phyloP scores from a whole-genome alignment of 129 eudicot species.

The Scalesia atractyloides region DNA sequence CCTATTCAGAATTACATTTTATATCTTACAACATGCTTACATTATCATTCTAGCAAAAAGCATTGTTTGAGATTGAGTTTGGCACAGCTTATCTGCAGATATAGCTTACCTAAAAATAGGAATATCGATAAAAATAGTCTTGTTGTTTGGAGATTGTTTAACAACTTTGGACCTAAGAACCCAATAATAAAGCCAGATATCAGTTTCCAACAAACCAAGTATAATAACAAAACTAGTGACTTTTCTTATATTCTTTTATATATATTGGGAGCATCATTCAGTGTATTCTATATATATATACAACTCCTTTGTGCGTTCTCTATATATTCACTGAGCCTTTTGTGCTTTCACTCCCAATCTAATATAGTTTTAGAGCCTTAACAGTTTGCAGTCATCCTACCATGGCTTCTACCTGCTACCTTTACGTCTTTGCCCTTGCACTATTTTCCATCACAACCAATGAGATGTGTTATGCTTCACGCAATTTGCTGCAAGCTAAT shows the following conservation, averaged over 20 bases:
- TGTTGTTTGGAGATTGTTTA: no score
- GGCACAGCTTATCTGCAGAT: background rate
- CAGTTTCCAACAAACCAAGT: background rate
- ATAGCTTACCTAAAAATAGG: no score
- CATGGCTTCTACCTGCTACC: slow-evolving; percentile 19
- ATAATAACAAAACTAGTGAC: background rate
- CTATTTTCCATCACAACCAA: slow-evolving; percentile 13
- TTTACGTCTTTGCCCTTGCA: background rate
- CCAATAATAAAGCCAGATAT: background rate
- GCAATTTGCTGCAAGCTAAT: background rate
- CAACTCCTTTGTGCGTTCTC: no score
- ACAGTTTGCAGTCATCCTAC: background rate
- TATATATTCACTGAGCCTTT: background rate
- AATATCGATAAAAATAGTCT: no score
- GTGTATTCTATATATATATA: no score
- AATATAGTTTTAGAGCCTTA: background rate
- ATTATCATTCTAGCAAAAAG: no score
- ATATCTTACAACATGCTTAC: no score
- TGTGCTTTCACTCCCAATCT: background rate
- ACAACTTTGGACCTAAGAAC: no score
- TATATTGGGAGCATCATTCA: no score
- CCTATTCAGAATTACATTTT: no score
- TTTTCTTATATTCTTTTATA: no score
- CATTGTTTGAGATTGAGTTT: no score
- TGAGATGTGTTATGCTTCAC: slow-evolving; percentile 34